These are phyloP conservation scores for Funneliformis mosseae DNA, from an alignment of 192 early-diverging fungal species.

Conservation along the genomic window DNA sequence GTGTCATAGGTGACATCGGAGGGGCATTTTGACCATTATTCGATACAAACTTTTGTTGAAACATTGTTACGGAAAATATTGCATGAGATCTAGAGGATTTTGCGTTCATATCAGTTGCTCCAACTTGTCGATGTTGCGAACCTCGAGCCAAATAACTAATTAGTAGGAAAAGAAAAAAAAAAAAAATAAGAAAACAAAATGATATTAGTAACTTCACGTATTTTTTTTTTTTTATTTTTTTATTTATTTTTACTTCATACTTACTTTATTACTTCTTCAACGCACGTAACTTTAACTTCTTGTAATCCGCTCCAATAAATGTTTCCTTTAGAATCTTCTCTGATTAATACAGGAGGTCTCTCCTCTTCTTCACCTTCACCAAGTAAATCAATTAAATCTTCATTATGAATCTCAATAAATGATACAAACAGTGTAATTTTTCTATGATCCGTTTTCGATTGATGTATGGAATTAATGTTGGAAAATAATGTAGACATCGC, in stretches of 20 bases:
- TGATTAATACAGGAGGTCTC: constrained; percentile 67
- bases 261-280: constrained; percentile 75
- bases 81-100: constrained; percentile 94
- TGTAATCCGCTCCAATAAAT: constrained; percentile 85
- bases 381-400: constrained; percentile 91
- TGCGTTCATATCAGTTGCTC: constrained; percentile 96
- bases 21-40: constrained; percentile 27
- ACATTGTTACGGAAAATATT: constrained; percentile 90
- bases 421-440: constrained; percentile 70
- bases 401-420: constrained; percentile 96
- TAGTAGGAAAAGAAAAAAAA: not conserved
- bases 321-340: constrained; percentile 86
- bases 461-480: constrained; percentile 40
- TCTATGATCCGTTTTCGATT: constrained; percentile 32
- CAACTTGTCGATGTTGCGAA: constrained; percentile 79
- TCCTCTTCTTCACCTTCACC: constrained; percentile 58
- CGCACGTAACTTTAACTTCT: constrained; percentile 70
- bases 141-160: constrained; percentile 66
- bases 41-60: constrained; percentile 68
- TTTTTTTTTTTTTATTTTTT: constrained; percentile 9
- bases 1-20: constrained; percentile 29
- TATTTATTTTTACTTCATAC: constrained; percentile 5
- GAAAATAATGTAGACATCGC: constrained; percentile 62
- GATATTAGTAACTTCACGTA: too few relatives aligned
- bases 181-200: not conserved